Base-by-base conservation (phyloP, 2,329 filamentous ascomycete genomes). In the Colletotrichum falcatum region DNA sequence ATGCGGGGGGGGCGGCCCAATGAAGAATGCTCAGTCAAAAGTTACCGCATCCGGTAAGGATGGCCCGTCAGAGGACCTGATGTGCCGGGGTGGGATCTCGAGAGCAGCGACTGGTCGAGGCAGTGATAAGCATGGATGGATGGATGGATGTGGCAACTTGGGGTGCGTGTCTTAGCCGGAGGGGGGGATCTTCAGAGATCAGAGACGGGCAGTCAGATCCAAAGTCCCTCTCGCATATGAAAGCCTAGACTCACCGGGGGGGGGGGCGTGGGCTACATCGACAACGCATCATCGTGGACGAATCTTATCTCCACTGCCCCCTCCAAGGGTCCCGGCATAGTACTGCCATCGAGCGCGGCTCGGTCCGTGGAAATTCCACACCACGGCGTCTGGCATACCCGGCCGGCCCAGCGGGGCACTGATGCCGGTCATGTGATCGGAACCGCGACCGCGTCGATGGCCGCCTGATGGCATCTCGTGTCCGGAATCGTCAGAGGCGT, bases 371-470 rank as follows among this genome's bases (percentile, higher is more conserved):
- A 9, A 9, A n/a, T 62, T 20, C 48, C 48, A 61, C 60, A 37
- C 60, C 60, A 23, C 20, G 60, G 59, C 54, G 51, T 65, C 49
- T 55, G 61, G 59, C 44, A 42, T 39, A 20, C 55, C 30, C 26
- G 7, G 23, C 20, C 61, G 66, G 37, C 9, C 26, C 28, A 20
- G 61, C 20, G 18, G 16, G 59, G 18, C 5, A 6, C 16, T 14
- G 20, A 46, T 26, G 46, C 65, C 69, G 65, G 35, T 72, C 69
- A 73, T 63, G 70, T 73, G 71, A 73, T 54, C 69, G 72, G 65
- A 51, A 6, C 30, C n/a, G 20, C 39, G 23, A 30, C 66, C 66
- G 66, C 59, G 26, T 55, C 56, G 59, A 58, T 55, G 59, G 39
- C 61, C 66, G 44, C 39, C 46, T 69, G 66, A 65, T 65, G 51